These are phyloP conservation scores for Trypanosoma lewisi DNA, from an alignment of 208 protist genomes.

Conservation along the genomic window DNA sequence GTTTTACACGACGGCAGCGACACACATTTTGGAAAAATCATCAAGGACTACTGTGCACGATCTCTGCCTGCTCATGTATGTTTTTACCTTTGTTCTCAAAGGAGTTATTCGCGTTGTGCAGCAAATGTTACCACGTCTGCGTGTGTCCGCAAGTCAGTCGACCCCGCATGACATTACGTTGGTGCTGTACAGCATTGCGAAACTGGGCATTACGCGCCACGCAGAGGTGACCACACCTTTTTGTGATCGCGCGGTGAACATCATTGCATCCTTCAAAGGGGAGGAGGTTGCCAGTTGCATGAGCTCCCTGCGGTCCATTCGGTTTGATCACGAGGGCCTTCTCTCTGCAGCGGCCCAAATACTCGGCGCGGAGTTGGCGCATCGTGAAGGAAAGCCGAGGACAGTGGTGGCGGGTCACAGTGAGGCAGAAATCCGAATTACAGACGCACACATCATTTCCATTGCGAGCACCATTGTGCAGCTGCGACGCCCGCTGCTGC, in stretches of 20 bases:
- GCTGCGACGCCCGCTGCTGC: slow-evolving; percentile 15
- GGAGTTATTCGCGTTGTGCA: slow-evolving; percentile 82
- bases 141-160: slow-evolving; percentile 49
- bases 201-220: slow-evolving; percentile 52
- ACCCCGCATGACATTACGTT: slow-evolving; percentile 67
- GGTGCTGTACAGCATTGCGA: slow-evolving; percentile 73
- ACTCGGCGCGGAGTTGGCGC: slow-evolving; percentile 16
- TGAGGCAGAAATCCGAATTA: slow-evolving; percentile 3
- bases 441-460: slow-evolving; percentile 21
- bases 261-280: slow-evolving; percentile 52
- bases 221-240: slow-evolving; percentile 53
- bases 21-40: slow-evolving; percentile 51
- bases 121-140: slow-evolving; percentile 72
- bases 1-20: slow-evolving; percentile 60
- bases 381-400: slow-evolving; percentile 9
- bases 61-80: slow-evolving; percentile 72
- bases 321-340: slow-evolving; percentile 28
- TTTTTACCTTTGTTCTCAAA: slow-evolving; percentile 77
- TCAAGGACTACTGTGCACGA: slow-evolving; percentile 67
- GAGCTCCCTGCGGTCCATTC: slow-evolving; percentile 60
- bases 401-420: neutral
- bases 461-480: slow-evolving; percentile 25
- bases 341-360: slow-evolving; percentile 26
- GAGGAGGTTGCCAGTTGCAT: slow-evolving; percentile 69
- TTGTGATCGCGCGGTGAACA: slow-evolving; percentile 60